Evolutionary conservation across 768 basidiomycete species (phyloP).

Genomic region (Pluteus cervinus): DNA sequence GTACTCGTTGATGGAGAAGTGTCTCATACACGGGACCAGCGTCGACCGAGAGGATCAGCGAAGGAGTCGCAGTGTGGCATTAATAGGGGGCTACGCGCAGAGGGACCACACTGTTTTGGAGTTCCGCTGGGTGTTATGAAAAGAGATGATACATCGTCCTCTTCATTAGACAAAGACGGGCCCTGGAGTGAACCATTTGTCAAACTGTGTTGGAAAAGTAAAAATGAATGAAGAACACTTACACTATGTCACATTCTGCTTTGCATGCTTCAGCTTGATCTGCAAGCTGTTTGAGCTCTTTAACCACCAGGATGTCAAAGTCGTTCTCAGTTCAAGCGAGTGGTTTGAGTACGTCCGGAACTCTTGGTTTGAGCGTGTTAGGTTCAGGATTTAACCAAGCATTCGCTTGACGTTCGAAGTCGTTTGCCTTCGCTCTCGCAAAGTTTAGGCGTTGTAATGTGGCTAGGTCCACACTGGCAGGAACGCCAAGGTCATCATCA

Average conservation of each 20-base stretch:
- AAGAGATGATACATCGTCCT: too few relatives aligned
- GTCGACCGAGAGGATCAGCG: too few relatives aligned
- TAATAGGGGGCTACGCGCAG: too few relatives aligned
- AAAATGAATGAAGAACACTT: too few relatives aligned
- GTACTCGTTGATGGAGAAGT: too few relatives aligned
- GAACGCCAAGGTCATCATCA: slow-evolving; percentile 57
- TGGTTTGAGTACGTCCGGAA: slow-evolving; percentile 63
- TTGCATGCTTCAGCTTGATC: slow-evolving; percentile 75
- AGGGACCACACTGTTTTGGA: too few relatives aligned
- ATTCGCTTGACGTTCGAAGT: slow-evolving; percentile 74
- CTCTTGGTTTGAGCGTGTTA: slow-evolving; percentile 49
- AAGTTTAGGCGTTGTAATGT: slow-evolving; percentile 60
- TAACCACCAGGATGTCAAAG: slow-evolving; percentile 60
- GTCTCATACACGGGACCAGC: too few relatives aligned
- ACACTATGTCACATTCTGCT: slow-evolving; percentile 65
- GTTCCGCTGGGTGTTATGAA: too few relatives aligned
- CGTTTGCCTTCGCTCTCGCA: slow-evolving; percentile 61
- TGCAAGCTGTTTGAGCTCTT: slow-evolving; percentile 60
- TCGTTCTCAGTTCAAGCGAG: slow-evolving; percentile 69
- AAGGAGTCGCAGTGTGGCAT: too few relatives aligned
- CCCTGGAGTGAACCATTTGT: too few relatives aligned
- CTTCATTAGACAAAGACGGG: too few relatives aligned
- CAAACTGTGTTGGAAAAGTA: too few relatives aligned
- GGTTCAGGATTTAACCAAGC: slow-evolving; percentile 58
- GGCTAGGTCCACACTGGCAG: slow-evolving; percentile 62